Evolutionary conservation across 2,329 filamentous ascomycete genomes (phyloP), one percentile per base, ranked within the genome.

Genomic region (Colletotrichum sojae): DNA sequence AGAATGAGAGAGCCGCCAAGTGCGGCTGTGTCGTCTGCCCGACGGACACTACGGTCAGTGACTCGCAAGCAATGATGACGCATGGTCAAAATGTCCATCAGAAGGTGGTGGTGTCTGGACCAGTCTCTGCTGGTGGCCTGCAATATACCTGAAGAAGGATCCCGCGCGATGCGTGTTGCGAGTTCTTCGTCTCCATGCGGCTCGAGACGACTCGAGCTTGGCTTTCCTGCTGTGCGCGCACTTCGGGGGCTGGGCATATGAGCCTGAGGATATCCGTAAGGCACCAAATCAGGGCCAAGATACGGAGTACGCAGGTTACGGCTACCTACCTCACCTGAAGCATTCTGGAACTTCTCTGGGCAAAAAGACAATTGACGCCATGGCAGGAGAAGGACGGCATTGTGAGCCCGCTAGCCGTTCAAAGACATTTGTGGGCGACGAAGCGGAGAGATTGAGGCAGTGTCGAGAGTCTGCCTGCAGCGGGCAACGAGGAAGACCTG

Each of bases 1-100:
- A 15, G 6, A 25, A 48, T 27, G 8, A 43, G 53, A 15, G 6
- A 39, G n/a, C 40, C 36, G 53, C 65, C 46, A 48, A 65, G 65
- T 54, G 65, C 46, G 65, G 65, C 65, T 53, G 53, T 65, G 61
- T 31, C 18, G 31, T 58, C 43, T 54, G 54, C 65, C 53, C 60
- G 54, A 54, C 54, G 27, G 22, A 25, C n/a, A 20, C 60, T 40
- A 54, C 40, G 27, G 10, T 18, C n/a, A 16, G 16, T 39, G 58
- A 27, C 51, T 51, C 52, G 36, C 53, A 46, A 25, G 40, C 22
- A 18, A 45, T 25, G 27, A 39, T 40, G 45, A 56, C 46, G 18
- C 16, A 55, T 18, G 8, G 20, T 45, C 10, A 43, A 43, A 43
- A 43, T 43, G 16, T n/a, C 13, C 40, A 5, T 43, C 6, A n/a